A percentile compares a stretch with the other conserved stretches of the same genome.
phyloP scores from a whole-genome alignment of 2,329 filamentous ascomycete genomes.

The Paracorniculantispora psalliotae region DNA sequence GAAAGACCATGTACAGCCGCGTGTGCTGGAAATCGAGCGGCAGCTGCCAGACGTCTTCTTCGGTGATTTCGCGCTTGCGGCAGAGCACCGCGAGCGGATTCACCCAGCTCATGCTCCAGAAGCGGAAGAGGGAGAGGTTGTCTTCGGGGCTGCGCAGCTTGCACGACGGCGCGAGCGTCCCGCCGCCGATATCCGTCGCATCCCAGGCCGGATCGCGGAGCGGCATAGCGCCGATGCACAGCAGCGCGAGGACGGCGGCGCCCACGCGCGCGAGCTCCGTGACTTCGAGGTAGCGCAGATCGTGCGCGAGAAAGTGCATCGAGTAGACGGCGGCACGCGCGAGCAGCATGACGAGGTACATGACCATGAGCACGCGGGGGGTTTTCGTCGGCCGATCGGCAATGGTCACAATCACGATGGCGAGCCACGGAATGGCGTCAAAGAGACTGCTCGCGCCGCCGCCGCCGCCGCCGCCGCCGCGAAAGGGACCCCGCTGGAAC shows the following conservation, averaged over 20 bases:
- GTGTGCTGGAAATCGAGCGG: constrained; percentile 78
- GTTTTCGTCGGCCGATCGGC: constrained; percentile 37
- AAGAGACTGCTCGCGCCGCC: too few relatives aligned
- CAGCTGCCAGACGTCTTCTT: constrained; percentile 77
- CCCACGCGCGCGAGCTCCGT: constrained; percentile 21
- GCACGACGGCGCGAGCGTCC: constrained; percentile 23
- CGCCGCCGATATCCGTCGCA: constrained; percentile 26
- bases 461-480: constrained; percentile 22
- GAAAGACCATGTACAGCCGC: constrained; percentile 68
- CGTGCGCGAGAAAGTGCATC: constrained; percentile 24
- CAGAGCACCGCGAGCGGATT: constrained; percentile 64
- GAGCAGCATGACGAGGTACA: constrained; percentile 32
- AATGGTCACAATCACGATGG: constrained; percentile 31
- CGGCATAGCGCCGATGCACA: constrained; percentile 33
- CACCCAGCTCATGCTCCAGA: constrained; percentile 83
- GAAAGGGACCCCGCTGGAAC: too few relatives aligned
- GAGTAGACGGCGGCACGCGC: constrained; percentile 28
- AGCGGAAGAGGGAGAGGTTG: constrained; percentile 72
- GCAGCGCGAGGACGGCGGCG: constrained; percentile 23
- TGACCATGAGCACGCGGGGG: constrained; percentile 34
- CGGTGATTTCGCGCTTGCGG: constrained; percentile 60
- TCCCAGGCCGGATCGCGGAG: constrained; percentile 33
- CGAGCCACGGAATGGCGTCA: constrained; percentile 36
- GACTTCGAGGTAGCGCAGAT: constrained; percentile 18
- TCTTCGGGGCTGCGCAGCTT: constrained; percentile 70